These are phyloP conservation scores for Polyplosphaeria fusca DNA, from an alignment of 495 filamentous ascomycete species.

Conservation along the genomic window DNA sequence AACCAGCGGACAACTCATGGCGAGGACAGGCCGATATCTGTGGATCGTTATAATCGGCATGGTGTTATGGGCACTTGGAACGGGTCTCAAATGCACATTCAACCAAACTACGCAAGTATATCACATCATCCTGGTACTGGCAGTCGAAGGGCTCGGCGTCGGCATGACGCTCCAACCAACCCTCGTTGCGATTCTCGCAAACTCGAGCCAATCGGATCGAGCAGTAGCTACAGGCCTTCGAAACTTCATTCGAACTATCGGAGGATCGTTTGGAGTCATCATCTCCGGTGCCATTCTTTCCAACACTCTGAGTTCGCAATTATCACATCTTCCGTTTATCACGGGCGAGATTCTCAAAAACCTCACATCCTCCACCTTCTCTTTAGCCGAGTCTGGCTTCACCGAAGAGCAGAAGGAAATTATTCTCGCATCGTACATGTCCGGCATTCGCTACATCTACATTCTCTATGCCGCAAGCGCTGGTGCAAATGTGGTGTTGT, in stretches of 20 bases:
- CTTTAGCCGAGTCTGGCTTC: conserved; percentile 2
- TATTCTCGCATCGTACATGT: conserved; percentile 14
- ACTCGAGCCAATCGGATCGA: conserved; percentile 55
- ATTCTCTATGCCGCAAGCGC: conserved; percentile 20
- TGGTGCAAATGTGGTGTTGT: conserved; percentile 12
- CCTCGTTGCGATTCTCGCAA: conserved; percentile 62
- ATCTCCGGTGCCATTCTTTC: conserved; percentile 58
- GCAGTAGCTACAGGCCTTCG: conserved; percentile 61
- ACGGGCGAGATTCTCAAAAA: not conserved
- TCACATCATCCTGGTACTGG: conserved; percentile 53
- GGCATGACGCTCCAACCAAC: conserved; percentile 60
- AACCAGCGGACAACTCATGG: conserved; percentile 57
- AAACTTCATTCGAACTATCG: conserved; percentile 62
- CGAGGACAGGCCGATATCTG: conserved; percentile 53
- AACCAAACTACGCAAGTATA: conserved; percentile 46
- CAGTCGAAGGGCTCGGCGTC: conserved; percentile 53
- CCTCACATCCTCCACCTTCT: conserved; percentile 16
- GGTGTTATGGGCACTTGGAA: conserved; percentile 53
- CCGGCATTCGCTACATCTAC: conserved; percentile 14
- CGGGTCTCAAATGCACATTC: conserved; percentile 54
- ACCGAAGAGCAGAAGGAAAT: not conserved
- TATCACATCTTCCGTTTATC: conserved; percentile 44
- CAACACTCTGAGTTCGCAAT: conserved; percentile 41
- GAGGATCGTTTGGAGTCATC: conserved; percentile 59
- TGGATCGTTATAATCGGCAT: conserved; percentile 59